These are phyloP conservation scores for Craterostigma plantagineum DNA, from an alignment of 257 asterid genomes.

Conservation along the genomic window DNA sequence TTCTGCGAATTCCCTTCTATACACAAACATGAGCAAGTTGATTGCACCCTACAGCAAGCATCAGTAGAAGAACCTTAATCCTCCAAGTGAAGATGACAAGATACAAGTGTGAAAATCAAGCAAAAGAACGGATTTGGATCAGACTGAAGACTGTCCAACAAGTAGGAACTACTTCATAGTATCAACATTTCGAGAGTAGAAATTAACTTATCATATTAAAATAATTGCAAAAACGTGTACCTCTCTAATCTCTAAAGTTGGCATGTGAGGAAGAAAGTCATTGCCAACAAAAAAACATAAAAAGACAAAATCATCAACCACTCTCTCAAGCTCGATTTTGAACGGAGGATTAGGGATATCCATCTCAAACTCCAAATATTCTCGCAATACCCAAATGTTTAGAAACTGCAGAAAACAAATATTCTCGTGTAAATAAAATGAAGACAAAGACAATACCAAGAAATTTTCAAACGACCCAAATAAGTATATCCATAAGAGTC, in stretches of 20 bases:
- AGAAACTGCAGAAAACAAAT: conserved; percentile 42
- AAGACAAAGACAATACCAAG: conserved; percentile 8
- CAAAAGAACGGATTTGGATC: conserved; percentile 1
- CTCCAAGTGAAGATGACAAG: too few species aligned
- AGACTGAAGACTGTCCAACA: conserved; percentile 9
- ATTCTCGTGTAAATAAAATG: conserved; percentile 9
- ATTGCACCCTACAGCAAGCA: conserved; percentile 72
- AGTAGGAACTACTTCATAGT: neutral
- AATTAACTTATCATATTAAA: conserved; percentile 1
- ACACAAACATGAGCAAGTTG: conserved; percentile 67
- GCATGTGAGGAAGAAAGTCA: conserved; percentile 99
- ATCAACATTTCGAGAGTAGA: conserved; percentile 7
- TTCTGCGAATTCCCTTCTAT: conserved; percentile 71
- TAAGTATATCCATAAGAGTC: conserved; percentile 4
- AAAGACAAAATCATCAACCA: conserved; percentile 93
- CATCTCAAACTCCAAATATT: conserved; percentile 76
- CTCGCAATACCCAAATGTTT: conserved; percentile 81
- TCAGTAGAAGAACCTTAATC: conserved; percentile 7
- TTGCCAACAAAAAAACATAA: conserved; percentile 92
- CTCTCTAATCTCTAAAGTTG: conserved; percentile 95
- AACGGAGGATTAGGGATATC: conserved; percentile 56
- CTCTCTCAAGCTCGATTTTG: conserved; percentile 68
- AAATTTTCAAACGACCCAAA: conserved; percentile 1
- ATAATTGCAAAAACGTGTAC: conserved; percentile 20
- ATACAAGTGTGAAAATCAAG: conserved; percentile 8